Percentiles rank a stretch among this genome's conserved stretches.
Conservation (phyloP, 768 basidiomycete genomes). For the Sistotremastrum niveocremeum region DNA sequence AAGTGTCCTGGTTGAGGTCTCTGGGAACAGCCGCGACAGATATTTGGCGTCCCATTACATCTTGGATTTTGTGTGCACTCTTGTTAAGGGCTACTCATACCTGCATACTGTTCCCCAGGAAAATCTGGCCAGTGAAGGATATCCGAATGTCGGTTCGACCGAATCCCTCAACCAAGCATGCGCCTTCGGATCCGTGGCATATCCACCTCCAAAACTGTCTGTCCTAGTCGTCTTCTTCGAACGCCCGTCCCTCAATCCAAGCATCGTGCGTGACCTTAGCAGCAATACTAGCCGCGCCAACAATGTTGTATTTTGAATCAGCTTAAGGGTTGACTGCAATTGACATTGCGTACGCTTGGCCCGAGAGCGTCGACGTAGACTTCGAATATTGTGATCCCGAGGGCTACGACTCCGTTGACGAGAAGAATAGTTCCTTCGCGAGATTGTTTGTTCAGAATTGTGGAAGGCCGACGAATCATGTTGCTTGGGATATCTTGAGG, state of each 20-base stretch:
- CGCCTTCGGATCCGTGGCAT: slow-evolving; percentile 92
- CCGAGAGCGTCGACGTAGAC: slow-evolving; percentile 95
- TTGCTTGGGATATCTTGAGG: slow-evolving; percentile 85
- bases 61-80: slow-evolving; percentile 57
- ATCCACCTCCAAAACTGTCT: slow-evolving; percentile 60
- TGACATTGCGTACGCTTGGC: slow-evolving; percentile 59
- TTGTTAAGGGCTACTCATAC: slow-evolving; percentile 70
- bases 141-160: slow-evolving; percentile 84
- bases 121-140: slow-evolving; percentile 83
- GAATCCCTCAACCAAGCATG: slow-evolving; percentile 69
- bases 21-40: too few species aligned
- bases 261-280: slow-evolving; percentile 94
- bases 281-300: slow-evolving; percentile 93
- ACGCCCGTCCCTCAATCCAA: slow-evolving; percentile 77
- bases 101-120: slow-evolving; percentile 96
- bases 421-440: slow-evolving; percentile 83
- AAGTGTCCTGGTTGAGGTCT: too few species aligned
- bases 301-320: slow-evolving; percentile 92
- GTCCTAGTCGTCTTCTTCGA: slow-evolving; percentile 40
- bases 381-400: slow-evolving; percentile 68
- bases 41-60: too few species aligned
- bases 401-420: slow-evolving; percentile 72
- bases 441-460: slow-evolving; percentile 79
- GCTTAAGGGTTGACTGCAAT: slow-evolving; percentile 91
- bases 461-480: slow-evolving; percentile 76